phyloP scores from a whole-genome alignment of 345 rosid genomes.

The Hibiscus mutabilis region DNA sequence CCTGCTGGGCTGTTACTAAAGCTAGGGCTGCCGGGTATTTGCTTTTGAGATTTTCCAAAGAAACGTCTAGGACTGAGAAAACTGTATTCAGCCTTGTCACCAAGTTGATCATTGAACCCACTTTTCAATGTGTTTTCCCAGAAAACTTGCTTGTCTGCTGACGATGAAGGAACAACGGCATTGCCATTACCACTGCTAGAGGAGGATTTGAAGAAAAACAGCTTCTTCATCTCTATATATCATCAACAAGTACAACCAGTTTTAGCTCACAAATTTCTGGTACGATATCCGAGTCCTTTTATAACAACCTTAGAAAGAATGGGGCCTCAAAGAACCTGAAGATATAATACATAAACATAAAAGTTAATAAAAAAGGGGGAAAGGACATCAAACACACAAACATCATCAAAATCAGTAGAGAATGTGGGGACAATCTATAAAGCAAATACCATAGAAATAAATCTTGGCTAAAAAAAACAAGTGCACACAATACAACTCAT shows the following conservation, averaged over 20 bases:
- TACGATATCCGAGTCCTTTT: slow-evolving; percentile 10
- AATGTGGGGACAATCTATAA: background rate
- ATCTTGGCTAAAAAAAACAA: slow-evolving; percentile 12
- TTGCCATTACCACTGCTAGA: slow-evolving; percentile 34
- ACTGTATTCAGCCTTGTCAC: slow-evolving; percentile 22
- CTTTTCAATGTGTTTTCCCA: slow-evolving; percentile 33
- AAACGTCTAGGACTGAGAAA: slow-evolving; percentile 30
- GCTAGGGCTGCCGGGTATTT: slow-evolving; percentile 38
- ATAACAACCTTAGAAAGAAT: slow-evolving; percentile 16
- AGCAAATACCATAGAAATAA: slow-evolving; percentile 4
- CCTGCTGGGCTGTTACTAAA: slow-evolving; percentile 27
- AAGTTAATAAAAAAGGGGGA: slow-evolving; percentile 11
- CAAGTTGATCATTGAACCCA: slow-evolving; percentile 28
- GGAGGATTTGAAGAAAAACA: slow-evolving; percentile 72
- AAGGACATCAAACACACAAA: slow-evolving; percentile 11
- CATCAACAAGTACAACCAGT: slow-evolving; percentile 19
- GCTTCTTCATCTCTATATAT: slow-evolving; percentile 64
- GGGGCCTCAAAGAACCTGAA: slow-evolving; percentile 33
- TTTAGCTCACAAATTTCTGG: slow-evolving; percentile 15
- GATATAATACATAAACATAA: slow-evolving; percentile 13
- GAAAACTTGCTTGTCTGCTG: slow-evolving; percentile 39
- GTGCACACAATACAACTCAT: slow-evolving; percentile 14
- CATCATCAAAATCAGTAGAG: slow-evolving; percentile 17
- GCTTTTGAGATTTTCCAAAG: slow-evolving; percentile 43
- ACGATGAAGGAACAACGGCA: slow-evolving; percentile 22